Evolutionary conservation across 768 basidiomycete genomes (phyloP).

Genomic region (Trametes punicea): DNA sequence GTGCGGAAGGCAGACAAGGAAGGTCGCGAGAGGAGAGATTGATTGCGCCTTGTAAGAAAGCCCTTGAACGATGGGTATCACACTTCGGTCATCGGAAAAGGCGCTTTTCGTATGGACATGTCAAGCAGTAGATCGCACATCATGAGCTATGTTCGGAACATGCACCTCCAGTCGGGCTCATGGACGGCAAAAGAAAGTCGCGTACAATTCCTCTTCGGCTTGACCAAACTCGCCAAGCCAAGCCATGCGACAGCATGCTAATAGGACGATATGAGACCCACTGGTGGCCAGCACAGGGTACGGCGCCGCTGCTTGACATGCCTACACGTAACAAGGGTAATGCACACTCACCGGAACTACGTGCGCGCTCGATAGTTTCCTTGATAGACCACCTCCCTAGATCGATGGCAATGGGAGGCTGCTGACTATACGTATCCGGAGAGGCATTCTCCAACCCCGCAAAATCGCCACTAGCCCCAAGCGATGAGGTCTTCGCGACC

Average conservation of each 20-base stretch:
- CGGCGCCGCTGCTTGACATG: constrained; percentile 16
- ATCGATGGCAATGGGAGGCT: constrained; percentile 47
- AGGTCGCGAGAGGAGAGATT: constrained; percentile 74
- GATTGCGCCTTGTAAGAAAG: constrained; percentile 52
- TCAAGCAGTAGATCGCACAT: constrained; percentile 2
- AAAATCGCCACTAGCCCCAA: constrained; percentile 25
- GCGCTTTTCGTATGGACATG: constrained; percentile 25
- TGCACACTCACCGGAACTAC: constrained; percentile 64
- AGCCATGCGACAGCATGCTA: not conserved
- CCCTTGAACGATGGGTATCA: constrained; percentile 35
- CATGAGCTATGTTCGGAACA: too few relatives aligned
- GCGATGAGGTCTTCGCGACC: constrained; percentile 22
- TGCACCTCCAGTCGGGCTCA: not conserved
- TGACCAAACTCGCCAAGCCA: too few relatives aligned
- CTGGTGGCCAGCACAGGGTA: not conserved
- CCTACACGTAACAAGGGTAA: not conserved
- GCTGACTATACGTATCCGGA: constrained; percentile 28
- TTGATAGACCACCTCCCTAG: constrained; percentile 65
- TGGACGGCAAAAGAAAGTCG: too few relatives aligned
- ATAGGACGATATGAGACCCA: not conserved
- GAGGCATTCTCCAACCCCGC: constrained; percentile 48
- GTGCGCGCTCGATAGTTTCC: constrained; percentile 74
- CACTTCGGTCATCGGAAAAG: constrained; percentile 41
- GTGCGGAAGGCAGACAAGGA: constrained; percentile 67
- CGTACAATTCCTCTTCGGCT: too few relatives aligned